Evolutionary conservation across 2,329 filamentous ascomycete genomes (phyloP).

Genomic region (Fusarium sterilihyphosum): DNA sequence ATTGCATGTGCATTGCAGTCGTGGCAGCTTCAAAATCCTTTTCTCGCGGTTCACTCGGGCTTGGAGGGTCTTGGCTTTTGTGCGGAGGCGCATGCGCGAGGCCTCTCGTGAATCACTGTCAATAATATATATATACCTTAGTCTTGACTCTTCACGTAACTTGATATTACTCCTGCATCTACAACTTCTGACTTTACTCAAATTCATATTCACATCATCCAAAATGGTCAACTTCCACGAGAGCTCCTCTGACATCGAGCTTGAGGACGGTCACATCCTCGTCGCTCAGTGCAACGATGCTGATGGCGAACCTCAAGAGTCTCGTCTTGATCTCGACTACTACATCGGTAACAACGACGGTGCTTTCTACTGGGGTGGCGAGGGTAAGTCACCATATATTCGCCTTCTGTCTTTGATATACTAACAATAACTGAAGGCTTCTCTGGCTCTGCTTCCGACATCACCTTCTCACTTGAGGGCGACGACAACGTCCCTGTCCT

Average conservation of each 20-base stretch:
- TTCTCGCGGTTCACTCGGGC: conserved; percentile 29
- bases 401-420: background rate
- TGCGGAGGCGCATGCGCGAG: conserved; percentile 18
- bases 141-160: background rate
- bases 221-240: conserved; percentile 56
- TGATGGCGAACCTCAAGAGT: conserved; percentile 56
- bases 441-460: conserved; percentile 55
- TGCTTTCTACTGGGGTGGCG: conserved; percentile 57
- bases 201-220: background rate
- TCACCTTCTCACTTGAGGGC: conserved; percentile 62
- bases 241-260: conserved; percentile 55
- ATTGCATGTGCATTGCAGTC: conserved; percentile 24
- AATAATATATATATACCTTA: conserved; percentile 11
- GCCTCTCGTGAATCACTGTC: conserved; percentile 20
- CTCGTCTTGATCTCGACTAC: conserved; percentile 60
- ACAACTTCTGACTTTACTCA: background rate
- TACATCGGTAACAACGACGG: conserved; percentile 63
- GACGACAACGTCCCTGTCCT: conserved; percentile 61
- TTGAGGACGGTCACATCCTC: conserved; percentile 63
- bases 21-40: conserved; percentile 30
- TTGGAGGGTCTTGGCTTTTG: conserved; percentile 26
- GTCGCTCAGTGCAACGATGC: conserved; percentile 52
- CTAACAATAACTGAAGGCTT: conserved; percentile 49
- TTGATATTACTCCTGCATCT: background rate
- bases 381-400: conserved; percentile 25